Evolutionary conservation across 83 land plant species (phyloP).

Genomic region (Picea abies): DNA sequence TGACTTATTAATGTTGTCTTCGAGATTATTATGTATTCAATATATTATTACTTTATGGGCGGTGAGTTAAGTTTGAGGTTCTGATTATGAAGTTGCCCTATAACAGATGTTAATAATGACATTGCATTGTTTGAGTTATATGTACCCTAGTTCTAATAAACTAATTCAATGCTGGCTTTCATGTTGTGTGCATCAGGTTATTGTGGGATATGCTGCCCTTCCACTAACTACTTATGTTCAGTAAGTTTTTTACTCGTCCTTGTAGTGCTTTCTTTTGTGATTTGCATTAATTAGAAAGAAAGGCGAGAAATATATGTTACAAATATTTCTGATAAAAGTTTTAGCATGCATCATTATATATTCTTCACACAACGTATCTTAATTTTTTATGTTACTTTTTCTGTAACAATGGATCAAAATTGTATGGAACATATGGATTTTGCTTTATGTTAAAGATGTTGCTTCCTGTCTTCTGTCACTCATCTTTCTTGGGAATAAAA

Average conservation of each 20-base stretch:
- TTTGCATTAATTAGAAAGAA: not conserved
- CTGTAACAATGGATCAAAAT: not conserved
- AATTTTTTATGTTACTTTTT: not conserved
- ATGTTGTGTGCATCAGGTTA: constrained; percentile 46
- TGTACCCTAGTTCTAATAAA: not conserved
- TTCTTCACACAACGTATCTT: not conserved
- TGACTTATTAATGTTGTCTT: too few species aligned
- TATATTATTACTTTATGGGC: too few species aligned
- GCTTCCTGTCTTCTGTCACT: not conserved
- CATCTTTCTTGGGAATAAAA: not conserved
- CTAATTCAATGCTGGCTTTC: not conserved
- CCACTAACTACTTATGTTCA: constrained; percentile 83
- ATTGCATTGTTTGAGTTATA: too few species aligned
- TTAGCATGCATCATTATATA: not conserved
- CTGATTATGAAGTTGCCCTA: too few species aligned
- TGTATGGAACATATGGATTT: too few species aligned
- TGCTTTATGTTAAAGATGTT: not conserved
- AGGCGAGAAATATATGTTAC: not conserved
- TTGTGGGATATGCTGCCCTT: constrained; percentile 86
- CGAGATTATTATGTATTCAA: too few species aligned
- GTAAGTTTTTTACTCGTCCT: constrained; percentile 48
- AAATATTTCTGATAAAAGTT: not conserved
- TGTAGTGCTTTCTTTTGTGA: not conserved
- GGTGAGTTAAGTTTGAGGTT: too few species aligned
- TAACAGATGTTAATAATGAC: too few species aligned